Percentiles rank a stretch among this genome's conserved stretches.
phyloP scores from a whole-genome alignment of 352 stramenopile species.

The Pythium volutum region DNA sequence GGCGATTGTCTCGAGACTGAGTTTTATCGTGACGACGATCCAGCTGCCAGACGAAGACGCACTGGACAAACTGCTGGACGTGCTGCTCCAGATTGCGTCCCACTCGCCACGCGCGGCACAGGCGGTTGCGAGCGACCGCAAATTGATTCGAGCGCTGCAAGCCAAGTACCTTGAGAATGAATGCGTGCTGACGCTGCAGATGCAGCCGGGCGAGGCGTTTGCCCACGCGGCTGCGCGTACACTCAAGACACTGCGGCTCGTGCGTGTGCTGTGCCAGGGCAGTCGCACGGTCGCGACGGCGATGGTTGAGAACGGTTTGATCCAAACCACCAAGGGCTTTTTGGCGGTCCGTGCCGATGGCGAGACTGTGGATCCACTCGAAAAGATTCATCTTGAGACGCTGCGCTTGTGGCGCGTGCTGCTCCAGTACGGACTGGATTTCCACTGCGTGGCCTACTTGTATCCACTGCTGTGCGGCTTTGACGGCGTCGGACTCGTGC shows the following conservation, averaged over 20 bases:
- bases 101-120: constrained; percentile 28
- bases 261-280: constrained; percentile 27
- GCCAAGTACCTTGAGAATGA: constrained; percentile 27
- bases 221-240: constrained; percentile 1
- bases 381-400: constrained; percentile 27
- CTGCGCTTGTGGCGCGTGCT: constrained; percentile 35
- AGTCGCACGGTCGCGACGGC: constrained; percentile 19
- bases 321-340: constrained; percentile 30
- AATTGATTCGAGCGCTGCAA: constrained; percentile 22
- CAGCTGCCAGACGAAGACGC: constrained; percentile 23
- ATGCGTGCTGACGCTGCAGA: constrained; percentile 24
- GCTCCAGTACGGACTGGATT: constrained; percentile 31
- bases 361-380: background rate
- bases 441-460: constrained; percentile 39
- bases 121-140: constrained; percentile 10
- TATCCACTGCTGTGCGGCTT: constrained; percentile 37
- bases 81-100: constrained; percentile 24
- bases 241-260: constrained; percentile 16
- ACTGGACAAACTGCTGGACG: constrained; percentile 30
- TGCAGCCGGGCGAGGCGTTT: constrained; percentile 14
- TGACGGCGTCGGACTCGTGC: constrained; percentile 22
- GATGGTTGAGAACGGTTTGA: constrained; percentile 21
- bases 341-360: constrained; percentile 14
- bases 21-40: constrained; percentile 27
- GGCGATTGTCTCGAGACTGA: constrained; percentile 25